A percentile compares a stretch with the other conserved stretches of the same genome.
phyloP scores from a whole-genome alignment of 192 early-diverging fungal genomes.

The Backusella morwellensis region DNA sequence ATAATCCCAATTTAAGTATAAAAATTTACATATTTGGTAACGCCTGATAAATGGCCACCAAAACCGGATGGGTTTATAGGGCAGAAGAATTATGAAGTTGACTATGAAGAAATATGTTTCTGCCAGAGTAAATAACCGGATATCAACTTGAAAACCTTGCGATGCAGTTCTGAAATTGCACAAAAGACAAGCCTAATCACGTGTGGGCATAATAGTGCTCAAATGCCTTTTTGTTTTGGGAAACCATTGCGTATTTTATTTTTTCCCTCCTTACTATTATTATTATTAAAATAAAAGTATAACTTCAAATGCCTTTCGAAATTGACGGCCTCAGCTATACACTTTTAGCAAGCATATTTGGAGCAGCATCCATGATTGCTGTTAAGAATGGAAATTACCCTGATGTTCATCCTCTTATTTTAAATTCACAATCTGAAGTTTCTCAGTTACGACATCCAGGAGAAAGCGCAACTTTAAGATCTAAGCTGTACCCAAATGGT shows the following conservation, averaged over 20 bases:
- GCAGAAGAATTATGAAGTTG: not conserved
- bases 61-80: not conserved
- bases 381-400: constrained; percentile 38
- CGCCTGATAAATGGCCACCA: not conserved
- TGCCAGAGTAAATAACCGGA: not conserved
- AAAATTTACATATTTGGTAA: not conserved
- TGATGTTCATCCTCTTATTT: constrained; percentile 60
- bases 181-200: not conserved
- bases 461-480: constrained; percentile 49
- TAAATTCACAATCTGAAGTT: constrained; percentile 48
- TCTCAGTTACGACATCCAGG: constrained; percentile 45
- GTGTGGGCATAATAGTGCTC: not conserved
- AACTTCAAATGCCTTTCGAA: constrained; percentile 21
- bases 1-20: not conserved
- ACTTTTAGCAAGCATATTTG: constrained; percentile 38
- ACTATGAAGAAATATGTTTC: not conserved
- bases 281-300: not conserved
- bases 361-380: constrained; percentile 38
- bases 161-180: not conserved
- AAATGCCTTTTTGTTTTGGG: not conserved
- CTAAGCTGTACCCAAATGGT: constrained; percentile 40
- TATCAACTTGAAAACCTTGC: not conserved
- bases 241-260: not conserved
- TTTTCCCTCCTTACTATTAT: not conserved
- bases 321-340: constrained; percentile 46